Percentiles rank a stretch among this genome's conserved stretches.
Evolutionary conservation across 1,284 basidiomycete species (phyloP).

Genomic region (Ceratobasidium sp.): DNA sequence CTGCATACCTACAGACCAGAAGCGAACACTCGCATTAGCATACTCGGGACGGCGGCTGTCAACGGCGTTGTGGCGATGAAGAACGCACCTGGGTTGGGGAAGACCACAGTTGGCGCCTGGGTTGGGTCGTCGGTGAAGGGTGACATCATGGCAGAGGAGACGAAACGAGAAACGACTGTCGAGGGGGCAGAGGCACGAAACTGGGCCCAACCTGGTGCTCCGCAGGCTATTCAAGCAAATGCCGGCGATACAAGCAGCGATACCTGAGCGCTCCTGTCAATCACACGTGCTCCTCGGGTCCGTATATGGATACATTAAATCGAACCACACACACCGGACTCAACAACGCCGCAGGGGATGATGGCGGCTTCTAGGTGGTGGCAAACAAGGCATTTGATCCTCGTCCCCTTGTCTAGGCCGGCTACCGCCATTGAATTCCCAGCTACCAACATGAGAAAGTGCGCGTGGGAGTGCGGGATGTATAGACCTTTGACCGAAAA

Average conservation of each 20-base stretch:
- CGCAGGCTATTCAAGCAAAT: slow-evolving; percentile 23
- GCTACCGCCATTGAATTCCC: too few relatives aligned
- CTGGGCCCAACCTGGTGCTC: neutral
- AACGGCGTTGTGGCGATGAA: neutral
- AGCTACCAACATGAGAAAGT: too few relatives aligned
- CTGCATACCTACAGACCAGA: slow-evolving; percentile 34
- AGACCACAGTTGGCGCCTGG: slow-evolving; percentile 28
- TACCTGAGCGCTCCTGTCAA: slow-evolving; percentile 25
- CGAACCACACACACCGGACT: neutral
- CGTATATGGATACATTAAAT: slow-evolving; percentile 27
- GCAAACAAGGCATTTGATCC: slow-evolving; percentile 3
- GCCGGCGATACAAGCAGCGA: neutral
- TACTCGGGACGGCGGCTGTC: neutral
- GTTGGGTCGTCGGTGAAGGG: slow-evolving; percentile 34
- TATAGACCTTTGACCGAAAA: too few relatives aligned
- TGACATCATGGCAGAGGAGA: neutral
- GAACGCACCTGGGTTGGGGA: slow-evolving; percentile 28
- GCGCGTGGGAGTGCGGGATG: too few relatives aligned
- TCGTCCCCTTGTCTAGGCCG: too few relatives aligned
- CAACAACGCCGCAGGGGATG: slow-evolving; percentile 17
- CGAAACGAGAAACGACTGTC: slow-evolving; percentile 30
- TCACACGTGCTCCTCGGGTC: slow-evolving; percentile 21
- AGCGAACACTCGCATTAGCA: slow-evolving; percentile 15
- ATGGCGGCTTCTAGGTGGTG: slow-evolving; percentile 29
- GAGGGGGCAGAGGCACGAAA: slow-evolving; percentile 5